Percentiles rank a stretch among this genome's conserved stretches.
Evolutionary conservation across 768 basidiomycete genomes (phyloP).

Genomic region (Lanmaoa rubissima): DNA sequence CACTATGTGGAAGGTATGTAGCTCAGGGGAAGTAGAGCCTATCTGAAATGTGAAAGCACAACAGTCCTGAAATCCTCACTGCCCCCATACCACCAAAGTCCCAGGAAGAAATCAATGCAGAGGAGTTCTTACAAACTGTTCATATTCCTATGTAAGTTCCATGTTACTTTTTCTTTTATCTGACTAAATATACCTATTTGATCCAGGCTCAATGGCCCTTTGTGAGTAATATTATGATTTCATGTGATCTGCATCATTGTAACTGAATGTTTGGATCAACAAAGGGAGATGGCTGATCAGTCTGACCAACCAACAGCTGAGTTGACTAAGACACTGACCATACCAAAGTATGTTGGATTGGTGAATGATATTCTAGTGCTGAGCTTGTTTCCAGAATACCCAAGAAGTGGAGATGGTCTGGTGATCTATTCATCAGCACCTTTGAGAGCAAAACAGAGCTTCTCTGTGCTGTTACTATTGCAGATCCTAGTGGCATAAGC

Average conservation of each 20-base stretch:
- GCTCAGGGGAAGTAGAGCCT: not conserved
- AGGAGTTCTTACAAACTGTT: slow-evolving; percentile 27
- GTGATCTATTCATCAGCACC: slow-evolving; percentile 46
- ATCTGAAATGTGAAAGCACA: not conserved
- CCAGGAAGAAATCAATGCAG: slow-evolving; percentile 20
- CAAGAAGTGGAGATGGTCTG: slow-evolving; percentile 67
- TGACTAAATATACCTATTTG: not conserved
- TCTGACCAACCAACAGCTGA: slow-evolving; percentile 4
- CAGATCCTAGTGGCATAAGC: slow-evolving; percentile 42
- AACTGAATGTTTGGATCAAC: not conserved
- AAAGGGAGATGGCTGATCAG: slow-evolving; percentile 20
- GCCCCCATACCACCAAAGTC: slow-evolving; percentile 19
- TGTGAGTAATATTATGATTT: slow-evolving; percentile 18
- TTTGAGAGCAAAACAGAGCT: slow-evolving; percentile 38
- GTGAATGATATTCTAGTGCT: not conserved
- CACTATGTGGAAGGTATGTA: slow-evolving; percentile 14
- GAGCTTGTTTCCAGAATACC: slow-evolving; percentile 40
- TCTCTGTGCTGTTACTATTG: slow-evolving; percentile 49
- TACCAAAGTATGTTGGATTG: slow-evolving; percentile 27
- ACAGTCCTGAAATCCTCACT: slow-evolving; percentile 5
- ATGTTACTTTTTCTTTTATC: not conserved
- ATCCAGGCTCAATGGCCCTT: slow-evolving; percentile 23
- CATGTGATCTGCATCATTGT: not conserved
- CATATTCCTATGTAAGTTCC: slow-evolving; percentile 26
- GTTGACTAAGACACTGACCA: slow-evolving; percentile 12